These are phyloP conservation scores for Leishmania mexicana DNA, from an alignment of 208 protist species.

Conservation along the genomic window DNA sequence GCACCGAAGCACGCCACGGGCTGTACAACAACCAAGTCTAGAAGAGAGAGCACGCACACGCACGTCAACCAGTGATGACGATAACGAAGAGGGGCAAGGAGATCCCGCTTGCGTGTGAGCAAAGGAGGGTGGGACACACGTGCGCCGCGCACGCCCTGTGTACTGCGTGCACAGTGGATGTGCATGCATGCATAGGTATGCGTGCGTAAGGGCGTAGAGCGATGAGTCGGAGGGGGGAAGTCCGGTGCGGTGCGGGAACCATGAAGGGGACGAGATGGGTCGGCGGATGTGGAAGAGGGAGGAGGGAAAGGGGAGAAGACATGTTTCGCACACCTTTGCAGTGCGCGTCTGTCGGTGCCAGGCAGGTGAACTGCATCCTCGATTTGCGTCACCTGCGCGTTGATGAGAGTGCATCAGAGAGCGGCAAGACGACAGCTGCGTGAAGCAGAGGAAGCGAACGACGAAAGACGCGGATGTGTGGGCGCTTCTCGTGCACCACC, in stretches of 20 bases:
- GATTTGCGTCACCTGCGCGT: background rate
- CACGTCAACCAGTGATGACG: too few relatives aligned
- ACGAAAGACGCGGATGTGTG: background rate
- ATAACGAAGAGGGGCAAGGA: too few relatives aligned
- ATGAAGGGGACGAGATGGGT: background rate
- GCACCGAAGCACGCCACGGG: background rate
- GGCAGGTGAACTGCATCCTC: background rate
- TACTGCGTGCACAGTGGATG: background rate
- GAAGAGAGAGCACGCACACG: background rate
- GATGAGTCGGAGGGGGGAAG: background rate
- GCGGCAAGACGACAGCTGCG: background rate
- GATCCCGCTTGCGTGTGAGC: background rate
- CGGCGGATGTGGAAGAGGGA: background rate
- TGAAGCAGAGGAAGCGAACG: background rate
- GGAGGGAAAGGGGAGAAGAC: background rate
- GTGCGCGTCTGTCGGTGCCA: background rate
- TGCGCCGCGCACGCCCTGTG: background rate
- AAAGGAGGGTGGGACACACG: too few relatives aligned
- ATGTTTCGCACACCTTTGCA: background rate
- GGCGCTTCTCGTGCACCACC: background rate
- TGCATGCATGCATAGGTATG: background rate
- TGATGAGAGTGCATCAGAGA: background rate
- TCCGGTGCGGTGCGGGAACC: background rate
- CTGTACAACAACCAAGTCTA: background rate
- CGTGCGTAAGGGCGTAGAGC: background rate